phyloP scores from a whole-genome alignment of 371 early-diverging fungal genomes.

The Apophysomyces variabilis region DNA sequence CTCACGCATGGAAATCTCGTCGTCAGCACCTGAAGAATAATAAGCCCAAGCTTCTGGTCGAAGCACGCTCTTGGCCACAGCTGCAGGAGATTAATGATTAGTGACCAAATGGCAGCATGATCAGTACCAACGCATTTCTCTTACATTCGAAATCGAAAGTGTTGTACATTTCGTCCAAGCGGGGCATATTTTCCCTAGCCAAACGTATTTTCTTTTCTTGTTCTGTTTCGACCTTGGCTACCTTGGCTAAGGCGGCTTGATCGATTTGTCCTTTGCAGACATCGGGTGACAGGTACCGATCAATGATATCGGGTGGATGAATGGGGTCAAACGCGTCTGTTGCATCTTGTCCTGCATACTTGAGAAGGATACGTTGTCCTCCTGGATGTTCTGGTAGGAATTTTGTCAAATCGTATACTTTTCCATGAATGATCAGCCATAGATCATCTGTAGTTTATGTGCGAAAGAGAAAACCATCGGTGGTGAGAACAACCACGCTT shows the following conservation, averaged over 20 bases:
- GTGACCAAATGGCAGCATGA: no score
- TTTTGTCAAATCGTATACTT: constrained; percentile 82
- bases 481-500: neutral
- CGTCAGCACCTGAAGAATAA: constrained; percentile 81
- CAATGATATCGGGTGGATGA: constrained; percentile 58
- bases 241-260: constrained; percentile 24
- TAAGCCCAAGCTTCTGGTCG: constrained; percentile 82
- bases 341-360: constrained; percentile 77
- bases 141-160: constrained; percentile 72
- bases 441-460: constrained; percentile 54
- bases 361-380: constrained; percentile 62
- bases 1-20: constrained; percentile 81
- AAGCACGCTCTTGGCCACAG: constrained; percentile 60
- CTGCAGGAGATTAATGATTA: constrained; percentile 19
- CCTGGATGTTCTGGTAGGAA: constrained; percentile 73
- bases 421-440: constrained; percentile 83
- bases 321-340: constrained; percentile 81
- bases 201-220: constrained; percentile 38
- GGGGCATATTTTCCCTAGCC: constrained; percentile 55
- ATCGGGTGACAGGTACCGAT: constrained; percentile 54
- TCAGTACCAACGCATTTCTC: neutral
- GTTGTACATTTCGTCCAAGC: constrained; percentile 63
- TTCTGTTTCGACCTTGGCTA: constrained; percentile 28
- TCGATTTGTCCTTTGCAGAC: constrained; percentile 56
- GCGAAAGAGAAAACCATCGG: no score